These are phyloP conservation scores for Clarkia xantiana DNA, from an alignment of 345 rosid genomes.

Conservation along the genomic window DNA sequence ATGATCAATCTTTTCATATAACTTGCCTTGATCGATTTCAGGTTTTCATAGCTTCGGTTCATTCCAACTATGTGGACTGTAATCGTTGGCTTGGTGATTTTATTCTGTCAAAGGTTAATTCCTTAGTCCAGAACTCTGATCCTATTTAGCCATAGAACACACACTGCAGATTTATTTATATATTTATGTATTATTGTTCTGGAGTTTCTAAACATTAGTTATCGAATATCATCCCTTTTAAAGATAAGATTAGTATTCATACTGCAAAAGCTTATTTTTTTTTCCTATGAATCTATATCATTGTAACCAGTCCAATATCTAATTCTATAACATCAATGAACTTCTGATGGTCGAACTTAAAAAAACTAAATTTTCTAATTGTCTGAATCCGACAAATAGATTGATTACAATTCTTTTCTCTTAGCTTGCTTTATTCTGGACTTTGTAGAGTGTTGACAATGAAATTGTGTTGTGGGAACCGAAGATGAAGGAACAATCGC, in stretches of 20 bases:
- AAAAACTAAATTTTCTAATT: neutral
- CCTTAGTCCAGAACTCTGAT: neutral
- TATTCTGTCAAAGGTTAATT: conserved; percentile 69
- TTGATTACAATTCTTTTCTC: neutral
- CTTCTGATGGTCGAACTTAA: too few species aligned
- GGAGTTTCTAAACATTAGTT: too few species aligned
- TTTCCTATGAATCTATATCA: too few species aligned
- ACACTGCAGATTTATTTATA: too few species aligned
- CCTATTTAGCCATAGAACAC: too few species aligned
- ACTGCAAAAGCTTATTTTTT: too few species aligned
- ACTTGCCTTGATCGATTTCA: conserved; percentile 16
- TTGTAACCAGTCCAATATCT: too few species aligned
- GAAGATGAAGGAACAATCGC: conserved; percentile 86
- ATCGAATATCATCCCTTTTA: too few species aligned
- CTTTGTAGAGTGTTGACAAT: conserved; percentile 81
- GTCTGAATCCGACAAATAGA: neutral
- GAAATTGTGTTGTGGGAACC: conserved; percentile 96
- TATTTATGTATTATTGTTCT: too few species aligned
- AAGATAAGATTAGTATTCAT: too few species aligned
- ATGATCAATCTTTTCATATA: conserved; percentile 1
- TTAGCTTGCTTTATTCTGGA: neutral
- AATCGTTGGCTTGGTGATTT: conserved; percentile 95
- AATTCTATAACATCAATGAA: too few species aligned
- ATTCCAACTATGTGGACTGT: conserved; percentile 89
- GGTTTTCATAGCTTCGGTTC: conserved; percentile 91